Base-by-base conservation (phyloP, 371 early-diverging fungal genomes). In the Capillidium rhysosporum region DNA sequence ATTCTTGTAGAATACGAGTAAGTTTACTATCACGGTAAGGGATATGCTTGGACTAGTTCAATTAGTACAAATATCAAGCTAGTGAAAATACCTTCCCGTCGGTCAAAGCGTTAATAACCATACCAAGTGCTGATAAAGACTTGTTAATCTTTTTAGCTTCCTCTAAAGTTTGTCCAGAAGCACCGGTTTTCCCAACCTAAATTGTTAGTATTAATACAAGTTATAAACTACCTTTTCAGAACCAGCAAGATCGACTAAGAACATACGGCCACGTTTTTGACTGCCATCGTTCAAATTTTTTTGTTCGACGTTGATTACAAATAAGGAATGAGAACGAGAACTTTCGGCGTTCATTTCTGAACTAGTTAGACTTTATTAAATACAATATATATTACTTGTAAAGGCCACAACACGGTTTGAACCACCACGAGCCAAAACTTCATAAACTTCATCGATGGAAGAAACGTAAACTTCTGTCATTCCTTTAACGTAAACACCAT, bases 61-160 rank as follows among this genome's bases (percentile, higher is more conserved):
- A 54, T 62, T 46, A 18, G 47, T 39, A 31, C 23, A 41, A 38
- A 51, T 41, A 34, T 26, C 52, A 56, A 40, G 54, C 30, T 24
- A 40, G 12, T 48, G 34, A 26, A 21, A 30, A 55, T 70, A 84
- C 86, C 69, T 89, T 83, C 62, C 86, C 87, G 56, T 87, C 88
- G 1, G 90, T 89, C 54, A 99, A 71, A 23, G 95, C 82, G 63
- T 92, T 92, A 64, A 99, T 98, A 56, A 99, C 98, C 88, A 92
- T 98, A 47, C 98, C 98, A 18, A 99, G 74, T 0, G 94, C 88
- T 1, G 92, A 87, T 12, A 99, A 73, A 0, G 95, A 95, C 71
- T 90, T 96, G 76, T 99, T 99, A 69, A 99, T 99, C 69, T 92
- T 94, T 67, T 96, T 95, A 56, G 99, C 98, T 67, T 99, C 99